Percentiles rank a stretch among this genome's conserved stretches.
These are phyloP conservation scores for Phytophthora quininea DNA, from an alignment of 352 stramenopile species.

Conservation along the genomic window DNA sequence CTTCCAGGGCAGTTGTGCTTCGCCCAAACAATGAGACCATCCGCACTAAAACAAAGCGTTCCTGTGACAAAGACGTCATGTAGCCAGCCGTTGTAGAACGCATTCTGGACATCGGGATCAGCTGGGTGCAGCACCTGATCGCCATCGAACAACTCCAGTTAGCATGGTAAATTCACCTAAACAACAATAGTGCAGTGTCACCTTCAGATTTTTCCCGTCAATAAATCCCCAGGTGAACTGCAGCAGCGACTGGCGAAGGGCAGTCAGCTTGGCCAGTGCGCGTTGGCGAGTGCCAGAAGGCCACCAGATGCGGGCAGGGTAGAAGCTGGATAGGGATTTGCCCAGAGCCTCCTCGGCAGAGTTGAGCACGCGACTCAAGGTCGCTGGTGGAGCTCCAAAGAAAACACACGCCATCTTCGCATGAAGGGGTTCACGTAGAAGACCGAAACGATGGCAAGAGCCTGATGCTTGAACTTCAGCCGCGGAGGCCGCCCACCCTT, in stretches of 20 bases:
- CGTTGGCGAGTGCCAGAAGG: background rate
- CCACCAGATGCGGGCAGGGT: background rate
- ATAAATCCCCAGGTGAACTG: slow-evolving; percentile 14
- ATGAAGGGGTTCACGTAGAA: slow-evolving; percentile 21
- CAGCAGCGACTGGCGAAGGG: slow-evolving; percentile 8
- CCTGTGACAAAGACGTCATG: slow-evolving; percentile 22
- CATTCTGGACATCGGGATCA: slow-evolving; percentile 13
- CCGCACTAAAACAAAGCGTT: slow-evolving; percentile 18
- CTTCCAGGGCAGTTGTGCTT: slow-evolving; percentile 21
- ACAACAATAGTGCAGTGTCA: too few species aligned
- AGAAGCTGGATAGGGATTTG: background rate
- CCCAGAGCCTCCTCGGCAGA: background rate
- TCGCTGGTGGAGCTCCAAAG: slow-evolving; percentile 11
- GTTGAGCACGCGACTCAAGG: slow-evolving; percentile 1
- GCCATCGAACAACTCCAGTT: background rate
- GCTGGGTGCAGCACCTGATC: slow-evolving; percentile 1
- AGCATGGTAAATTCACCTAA: background rate
- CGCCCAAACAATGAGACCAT: slow-evolving; percentile 20
- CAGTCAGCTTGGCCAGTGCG: background rate
- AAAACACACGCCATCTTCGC: background rate
- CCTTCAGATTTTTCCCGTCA: slow-evolving; percentile 18
- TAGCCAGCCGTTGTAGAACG: slow-evolving; percentile 23
- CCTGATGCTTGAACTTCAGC: slow-evolving; percentile 11
- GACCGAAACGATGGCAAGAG: slow-evolving; percentile 11
- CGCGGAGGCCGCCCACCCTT: slow-evolving; percentile 11